Base-by-base conservation (phyloP, 805 yeast genomes). In the Ogataea angusta region DNA sequence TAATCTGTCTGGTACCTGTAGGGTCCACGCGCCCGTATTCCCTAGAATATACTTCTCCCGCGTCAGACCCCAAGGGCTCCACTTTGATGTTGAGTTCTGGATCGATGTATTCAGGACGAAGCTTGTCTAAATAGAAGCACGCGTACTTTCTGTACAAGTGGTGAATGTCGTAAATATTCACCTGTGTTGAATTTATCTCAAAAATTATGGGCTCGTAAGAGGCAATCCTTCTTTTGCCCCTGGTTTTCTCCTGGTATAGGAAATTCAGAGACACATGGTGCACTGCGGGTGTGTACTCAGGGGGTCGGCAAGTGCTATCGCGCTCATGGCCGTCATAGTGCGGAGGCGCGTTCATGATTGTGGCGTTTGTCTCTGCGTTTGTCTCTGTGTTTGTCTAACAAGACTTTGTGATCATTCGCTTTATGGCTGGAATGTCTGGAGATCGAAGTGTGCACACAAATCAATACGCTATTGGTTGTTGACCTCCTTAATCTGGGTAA, bases 101-200 rank as follows among this genome's bases (percentile, higher is more conserved):
- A 34, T 61, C 64, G 6, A 53, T 46, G 26, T 42, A 51, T 7
- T 48, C 46, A 6, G 62, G 51, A 9, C 42, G 29, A 21, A 61
- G 33, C 22, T 53, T 48, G 30, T 47, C 37, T 31, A 59, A 59
- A 22, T 49, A 50, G 34, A 49, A 44, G 4, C 45, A 35, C 1
- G 57, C 55, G 17, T 26, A 48, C 25, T 40, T 50, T 13, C 34
- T 38, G 22, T 46, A 47, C 6, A 38, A 27, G 6, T 46, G 37
- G 10, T 38, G 36, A 1, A 63, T 6, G 5, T 39, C 29, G 33
- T 59, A 58, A 10, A 63, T 25, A 40, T 59, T 58, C 17, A 63
- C 43, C 29, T 54, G 59, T 1, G 67, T 63, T 6, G 66, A 62
- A 40, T 63, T 60, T 24, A 63, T 48, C 37, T 60, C 66, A 6